Base-by-base conservation (phyloP, 148 eudicot genomes). In the Camellia lanceoleosa region DNA sequence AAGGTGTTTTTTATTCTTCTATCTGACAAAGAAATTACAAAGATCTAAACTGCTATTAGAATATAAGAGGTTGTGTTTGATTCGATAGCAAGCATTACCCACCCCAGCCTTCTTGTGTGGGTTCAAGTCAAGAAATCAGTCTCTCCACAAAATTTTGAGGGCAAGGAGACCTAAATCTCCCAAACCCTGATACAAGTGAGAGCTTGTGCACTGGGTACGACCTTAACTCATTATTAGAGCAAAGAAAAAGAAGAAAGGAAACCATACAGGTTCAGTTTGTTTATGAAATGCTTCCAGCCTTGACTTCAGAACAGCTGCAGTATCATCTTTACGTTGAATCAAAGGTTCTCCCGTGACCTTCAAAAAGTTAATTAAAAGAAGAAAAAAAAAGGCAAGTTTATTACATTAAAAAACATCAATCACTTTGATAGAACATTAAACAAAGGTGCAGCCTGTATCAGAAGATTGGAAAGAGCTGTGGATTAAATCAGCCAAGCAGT, bases 301-400 rank as follows among this genome's bases (percentile, higher is more conserved):
- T 23, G 99, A 91, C 88, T 91, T 95, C 62, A 95, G 91, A 82
- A 91, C 99, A 72, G 89, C 90, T 79, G 97, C 89, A 43, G 96
- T 95, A 77, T 95, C 99, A 89, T 95, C 99, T 85, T 92, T 93
- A 23, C 99, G 93, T 90, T 95, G 99, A 85, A 92, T 92, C 76
- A 95, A 82, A 82, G 97, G 93, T 82, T 95, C 99, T 63, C 99
- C 99, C 59, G 99, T 89, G 75, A 93, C 93, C 99, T 95, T 75
- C 46, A 87, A 15, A 65, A 81, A 82, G 59, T 7, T 55, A 65
- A 78, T 51, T n/a, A 51, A 54, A 63, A 20, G 58, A 44, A 41
- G 41, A 49, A 52, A 72, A 14, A 52, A 72, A 14, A 12, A 60
- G 64, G 4, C 44, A 72, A 56, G 15, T 13, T 11, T 3, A 16